Base-by-base conservation (phyloP, 768 basidiomycete genomes). In the Gymnopilus dilepis region DNA sequence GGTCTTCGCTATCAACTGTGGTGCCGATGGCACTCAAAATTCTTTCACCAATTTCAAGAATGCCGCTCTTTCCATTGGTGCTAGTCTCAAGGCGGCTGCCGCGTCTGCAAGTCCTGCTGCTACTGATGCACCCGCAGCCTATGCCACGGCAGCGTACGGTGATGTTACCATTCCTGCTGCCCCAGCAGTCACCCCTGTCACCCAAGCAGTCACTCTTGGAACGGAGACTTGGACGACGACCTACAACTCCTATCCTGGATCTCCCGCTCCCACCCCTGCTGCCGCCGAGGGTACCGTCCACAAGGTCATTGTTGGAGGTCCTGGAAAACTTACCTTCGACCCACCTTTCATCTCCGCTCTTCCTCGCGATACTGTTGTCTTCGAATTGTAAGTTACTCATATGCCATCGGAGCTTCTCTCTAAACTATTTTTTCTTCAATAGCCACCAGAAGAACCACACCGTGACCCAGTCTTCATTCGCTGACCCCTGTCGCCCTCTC, bases 401-500 rank as follows among this genome's bases (percentile, higher is more conserved):
- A 40, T 17, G 17, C 34, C 19, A 43, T 31, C 17, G 34, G 48
- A 31, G 8, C 13, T 22, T 45, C 58, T 40, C n/a, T 19, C 24
- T 19, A 34, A 30, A 22, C 38, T 50, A 12, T 58, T n/a, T 58
- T n/a, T 13, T 31, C 54, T 62, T 26, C 24, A 4, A 41, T 47
- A 85, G 84, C 82, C 82, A 82, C 57, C 78, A 80, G 70, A 88
- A 88, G 81, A 90, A 89, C 74, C 87, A 89, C 76, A 83, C 84
- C 6, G 86, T 86, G 22, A 86, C 86, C 21, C 86, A 88, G 72
- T 84, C 84, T 9, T 77, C 83, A 3, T 89, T 90, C 71, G 82
- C 77, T 43, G 80, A 82, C 52, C 87, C 88, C 52, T 89, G 87
- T 75, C 73, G 76, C 54, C 77, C 73, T 40, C 69, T 84, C 56